phyloP scores from a whole-genome alignment of 2,329 filamentous ascomycete species.

The Coleophoma crateriformis region DNA sequence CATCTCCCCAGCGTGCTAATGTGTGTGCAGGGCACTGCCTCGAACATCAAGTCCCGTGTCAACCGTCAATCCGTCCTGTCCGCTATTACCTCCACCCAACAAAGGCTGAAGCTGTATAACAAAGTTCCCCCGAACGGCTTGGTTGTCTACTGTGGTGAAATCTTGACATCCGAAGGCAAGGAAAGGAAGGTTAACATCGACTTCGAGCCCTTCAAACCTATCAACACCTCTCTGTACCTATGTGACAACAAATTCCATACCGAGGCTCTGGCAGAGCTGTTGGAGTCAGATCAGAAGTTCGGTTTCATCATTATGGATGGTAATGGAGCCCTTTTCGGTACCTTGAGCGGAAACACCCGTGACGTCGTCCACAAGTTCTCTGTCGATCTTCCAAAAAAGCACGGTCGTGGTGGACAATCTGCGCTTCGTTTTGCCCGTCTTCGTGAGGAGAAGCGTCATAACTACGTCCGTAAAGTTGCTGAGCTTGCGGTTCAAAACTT shows the following conservation, averaged over 20 bases:
- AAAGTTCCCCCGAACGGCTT: constrained; percentile 97
- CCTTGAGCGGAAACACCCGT: constrained; percentile 92
- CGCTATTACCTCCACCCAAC: constrained; percentile 97
- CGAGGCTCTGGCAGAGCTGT: constrained; percentile 90
- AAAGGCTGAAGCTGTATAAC: constrained; percentile 97
- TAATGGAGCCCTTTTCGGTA: constrained; percentile 96
- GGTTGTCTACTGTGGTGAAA: constrained; percentile 99
- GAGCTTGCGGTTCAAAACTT: constrained; percentile 98
- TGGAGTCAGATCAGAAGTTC: constrained; percentile 98
- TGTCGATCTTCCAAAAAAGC: constrained; percentile 98
- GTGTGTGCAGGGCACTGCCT: constrained; percentile 74
- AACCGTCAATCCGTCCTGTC: constrained; percentile 97
- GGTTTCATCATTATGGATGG: constrained; percentile 99
- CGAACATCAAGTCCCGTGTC: constrained; percentile 99
- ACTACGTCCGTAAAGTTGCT: constrained; percentile 98
- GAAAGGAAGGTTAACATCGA: constrained; percentile 99
- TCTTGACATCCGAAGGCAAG: constrained; percentile 96
- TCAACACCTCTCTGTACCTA: constrained; percentile 98
- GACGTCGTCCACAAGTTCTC: constrained; percentile 98
- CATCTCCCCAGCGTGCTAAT: constrained; percentile 9
- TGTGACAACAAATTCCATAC: constrained; percentile 99
- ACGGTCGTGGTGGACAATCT: constrained; percentile 99
- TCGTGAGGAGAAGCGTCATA: constrained; percentile 98
- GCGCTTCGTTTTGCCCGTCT: constrained; percentile 99
- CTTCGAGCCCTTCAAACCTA: constrained; percentile 99